Percentiles rank a stretch among this genome's conserved stretches.
Conservation (phyloP, 2,329 filamentous ascomycete species). For the Fusarium sp. region DNA sequence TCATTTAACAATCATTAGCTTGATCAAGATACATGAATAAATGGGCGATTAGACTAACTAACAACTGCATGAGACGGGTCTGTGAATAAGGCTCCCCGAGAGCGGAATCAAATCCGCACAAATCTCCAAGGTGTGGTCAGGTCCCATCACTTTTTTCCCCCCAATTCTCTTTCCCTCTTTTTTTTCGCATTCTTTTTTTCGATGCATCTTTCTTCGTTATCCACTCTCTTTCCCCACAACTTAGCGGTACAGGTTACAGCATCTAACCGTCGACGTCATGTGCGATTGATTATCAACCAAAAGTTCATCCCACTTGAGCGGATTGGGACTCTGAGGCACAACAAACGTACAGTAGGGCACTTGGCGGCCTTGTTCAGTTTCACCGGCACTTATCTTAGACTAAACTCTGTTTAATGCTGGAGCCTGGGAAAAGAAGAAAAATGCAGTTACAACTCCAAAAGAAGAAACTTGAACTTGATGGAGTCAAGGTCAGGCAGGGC, state of each 20-base stretch:
- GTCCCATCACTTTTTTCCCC: conserved; percentile 2
- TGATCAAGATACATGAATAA: not conserved
- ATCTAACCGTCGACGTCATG: conserved; percentile 40
- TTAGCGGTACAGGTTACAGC: not conserved
- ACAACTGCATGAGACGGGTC: not conserved
- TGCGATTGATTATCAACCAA: conserved; percentile 15
- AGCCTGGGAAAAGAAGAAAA: not conserved
- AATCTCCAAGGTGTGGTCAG: conserved; percentile 4
- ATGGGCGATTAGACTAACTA: not conserved
- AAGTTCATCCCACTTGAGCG: conserved; percentile 1
- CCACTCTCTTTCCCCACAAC: conserved; percentile 21
- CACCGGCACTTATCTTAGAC: conserved; percentile 23
- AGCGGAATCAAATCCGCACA: conserved; percentile 14
- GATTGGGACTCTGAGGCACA: not conserved
- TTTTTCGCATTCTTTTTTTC: conserved; percentile 12
- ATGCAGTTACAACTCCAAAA: not conserved
- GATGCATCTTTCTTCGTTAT: not conserved
- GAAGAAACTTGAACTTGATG: not conserved
- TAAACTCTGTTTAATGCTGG: conserved; percentile 27
- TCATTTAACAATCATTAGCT: not conserved
- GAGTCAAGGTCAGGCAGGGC: not conserved
- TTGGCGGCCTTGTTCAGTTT: conserved; percentile 10
- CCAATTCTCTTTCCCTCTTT: not conserved
- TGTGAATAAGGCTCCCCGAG: conserved; percentile 1
- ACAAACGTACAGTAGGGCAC: not conserved